A percentile compares a stretch with the other conserved stretches of the same genome.
phyloP scores from a whole-genome alignment of 768 basidiomycete species.

The Porphyrellus cyaneotinctus region DNA sequence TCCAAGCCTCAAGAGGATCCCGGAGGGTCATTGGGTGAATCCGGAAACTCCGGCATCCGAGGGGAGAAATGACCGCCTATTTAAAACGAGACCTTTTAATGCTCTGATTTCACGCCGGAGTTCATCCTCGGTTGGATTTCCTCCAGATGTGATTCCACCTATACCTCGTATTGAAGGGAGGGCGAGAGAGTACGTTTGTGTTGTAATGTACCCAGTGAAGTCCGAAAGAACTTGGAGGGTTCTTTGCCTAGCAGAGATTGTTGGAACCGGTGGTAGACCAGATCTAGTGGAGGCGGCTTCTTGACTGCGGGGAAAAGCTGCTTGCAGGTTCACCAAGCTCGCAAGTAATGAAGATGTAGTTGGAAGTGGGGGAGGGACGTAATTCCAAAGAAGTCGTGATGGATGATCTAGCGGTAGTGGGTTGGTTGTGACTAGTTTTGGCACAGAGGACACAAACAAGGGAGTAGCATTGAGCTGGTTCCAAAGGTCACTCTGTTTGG shows the following conservation, averaged over 20 bases:
- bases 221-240: conserved; percentile 64
- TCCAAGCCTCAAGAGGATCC: not conserved
- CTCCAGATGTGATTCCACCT: conserved; percentile 15
- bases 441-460: conserved; percentile 43
- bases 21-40: conserved; percentile 1
- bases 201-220: conserved; percentile 75
- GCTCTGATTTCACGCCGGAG: conserved; percentile 69
- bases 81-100: conserved; percentile 74
- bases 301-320: conserved; percentile 20
- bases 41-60: conserved; percentile 1
- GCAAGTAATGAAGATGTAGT: conserved; percentile 29
- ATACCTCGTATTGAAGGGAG: conserved; percentile 14
- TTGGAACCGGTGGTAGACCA: conserved; percentile 4
- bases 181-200: conserved; percentile 54
- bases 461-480: conserved; percentile 48
- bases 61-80: conserved; percentile 46
- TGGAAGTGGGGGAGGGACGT: conserved; percentile 28
- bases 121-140: conserved; percentile 50
- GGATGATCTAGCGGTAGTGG: conserved; percentile 13
- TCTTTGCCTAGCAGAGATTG: conserved; percentile 46
- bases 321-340: conserved; percentile 18
- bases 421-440: conserved; percentile 4
- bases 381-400: conserved; percentile 37
- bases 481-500: conserved; percentile 52
- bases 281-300: conserved; percentile 10